These are phyloP conservation scores for Clitopilus passeckerianus DNA, from an alignment of 768 basidiomycete genomes.

Conservation along the genomic window DNA sequence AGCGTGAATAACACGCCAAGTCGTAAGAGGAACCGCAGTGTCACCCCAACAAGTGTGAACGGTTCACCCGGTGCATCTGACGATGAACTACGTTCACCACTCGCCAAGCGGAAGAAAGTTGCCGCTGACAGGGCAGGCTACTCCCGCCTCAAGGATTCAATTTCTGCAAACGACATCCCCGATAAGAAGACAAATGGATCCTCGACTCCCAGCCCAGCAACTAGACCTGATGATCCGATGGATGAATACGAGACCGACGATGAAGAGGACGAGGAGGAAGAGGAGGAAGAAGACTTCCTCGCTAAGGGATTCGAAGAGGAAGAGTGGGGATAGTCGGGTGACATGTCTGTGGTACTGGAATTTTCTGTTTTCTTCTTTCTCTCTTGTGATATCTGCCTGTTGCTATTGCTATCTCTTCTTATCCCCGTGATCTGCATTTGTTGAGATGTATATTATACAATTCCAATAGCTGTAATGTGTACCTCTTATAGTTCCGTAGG, in stretches of 20 bases:
- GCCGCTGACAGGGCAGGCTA: conserved; percentile 58
- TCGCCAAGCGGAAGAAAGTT: conserved; percentile 79
- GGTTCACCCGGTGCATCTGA: conserved; percentile 33
- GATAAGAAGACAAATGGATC: conserved; percentile 11
- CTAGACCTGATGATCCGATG: conserved; percentile 17
- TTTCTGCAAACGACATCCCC: conserved; percentile 48
- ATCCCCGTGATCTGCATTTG: not conserved
- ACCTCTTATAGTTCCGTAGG: not conserved
- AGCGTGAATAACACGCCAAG: conserved; percentile 38
- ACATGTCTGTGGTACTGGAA: not conserved
- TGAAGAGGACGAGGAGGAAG: conserved; percentile 44
- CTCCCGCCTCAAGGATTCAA: conserved; percentile 66
- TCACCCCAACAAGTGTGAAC: conserved; percentile 57
- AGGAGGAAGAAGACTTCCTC: conserved; percentile 74
- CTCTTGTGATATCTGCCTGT: not conserved
- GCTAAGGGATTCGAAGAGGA: conserved; percentile 68
- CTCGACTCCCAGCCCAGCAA: conserved; percentile 9
- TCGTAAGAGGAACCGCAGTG: conserved; percentile 63
- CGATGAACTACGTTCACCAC: conserved; percentile 56
- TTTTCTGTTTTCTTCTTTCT: not conserved
- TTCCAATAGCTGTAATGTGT: not conserved
- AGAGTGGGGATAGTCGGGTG: conserved; percentile 58
- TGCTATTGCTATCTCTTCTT: conserved; percentile 1
- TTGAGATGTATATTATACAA: not conserved
- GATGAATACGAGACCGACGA: conserved; percentile 39